Evolutionary conservation across 164 flowering plant genomes (phyloP).

Genomic region (Vitis rupestris): DNA sequence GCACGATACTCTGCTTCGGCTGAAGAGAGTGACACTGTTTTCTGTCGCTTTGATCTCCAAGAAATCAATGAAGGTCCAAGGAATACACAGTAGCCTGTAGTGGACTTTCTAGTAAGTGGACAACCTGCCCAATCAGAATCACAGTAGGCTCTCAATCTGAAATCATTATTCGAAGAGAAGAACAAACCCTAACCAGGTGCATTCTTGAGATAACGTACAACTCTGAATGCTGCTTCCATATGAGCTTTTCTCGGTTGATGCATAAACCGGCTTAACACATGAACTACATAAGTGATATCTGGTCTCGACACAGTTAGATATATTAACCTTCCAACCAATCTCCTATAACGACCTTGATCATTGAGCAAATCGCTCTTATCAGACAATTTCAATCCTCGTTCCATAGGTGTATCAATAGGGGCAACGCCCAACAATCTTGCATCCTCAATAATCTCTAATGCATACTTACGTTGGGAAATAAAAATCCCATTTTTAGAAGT

Average conservation of each 20-base stretch:
- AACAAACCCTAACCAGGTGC: background rate
- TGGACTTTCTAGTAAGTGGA: background rate
- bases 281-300: background rate
- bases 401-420: background rate
- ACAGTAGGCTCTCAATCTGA: background rate
- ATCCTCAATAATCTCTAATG: background rate
- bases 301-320: background rate
- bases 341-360: conserved; percentile 1
- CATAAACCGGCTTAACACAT: background rate
- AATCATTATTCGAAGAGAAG: background rate
- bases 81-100: background rate
- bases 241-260: background rate
- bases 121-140: background rate
- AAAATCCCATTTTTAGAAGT: background rate
- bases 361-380: conserved; percentile 6
- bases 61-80: background rate
- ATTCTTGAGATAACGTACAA: background rate
- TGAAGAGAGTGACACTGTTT: background rate
- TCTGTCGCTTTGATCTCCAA: background rate
- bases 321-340: background rate
- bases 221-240: background rate
- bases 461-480: conserved; percentile 3
- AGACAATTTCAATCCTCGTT: conserved; percentile 3
- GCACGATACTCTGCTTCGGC: background rate
- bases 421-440: background rate